A percentile compares a stretch with the other conserved stretches of the same genome.
phyloP scores from a whole-genome alignment of 192 early-diverging fungal species.

The Coemansia sp. region DNA sequence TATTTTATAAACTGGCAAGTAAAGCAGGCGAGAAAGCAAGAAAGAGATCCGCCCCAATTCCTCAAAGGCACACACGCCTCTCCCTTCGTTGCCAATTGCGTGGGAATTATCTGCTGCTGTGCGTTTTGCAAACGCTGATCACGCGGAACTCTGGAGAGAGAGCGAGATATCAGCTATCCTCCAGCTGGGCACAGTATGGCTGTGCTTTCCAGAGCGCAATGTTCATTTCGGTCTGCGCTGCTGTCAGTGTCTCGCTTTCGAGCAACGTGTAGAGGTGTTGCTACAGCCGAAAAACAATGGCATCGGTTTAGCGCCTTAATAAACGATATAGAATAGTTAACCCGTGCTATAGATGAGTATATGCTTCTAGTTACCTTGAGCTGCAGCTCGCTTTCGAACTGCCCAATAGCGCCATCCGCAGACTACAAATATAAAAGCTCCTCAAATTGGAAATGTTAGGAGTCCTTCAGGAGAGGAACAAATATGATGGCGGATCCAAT shows the following conservation, averaged over 20 bases:
- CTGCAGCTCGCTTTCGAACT: conserved; percentile 46
- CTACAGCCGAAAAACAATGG: conserved; percentile 12
- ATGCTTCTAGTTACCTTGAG: conserved; percentile 36
- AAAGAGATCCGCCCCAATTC: not conserved
- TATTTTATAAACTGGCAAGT: not conserved
- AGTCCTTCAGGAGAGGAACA: not conserved
- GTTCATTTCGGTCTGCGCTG: conserved; percentile 37
- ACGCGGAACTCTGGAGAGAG: not conserved
- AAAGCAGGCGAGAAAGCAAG: not conserved
- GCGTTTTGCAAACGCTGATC: not conserved
- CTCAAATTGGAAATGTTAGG: not conserved
- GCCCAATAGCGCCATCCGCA: conserved; percentile 1
- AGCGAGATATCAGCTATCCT: not conserved
- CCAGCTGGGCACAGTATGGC: conserved; percentile 1
- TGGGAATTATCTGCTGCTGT: conserved; percentile 16
- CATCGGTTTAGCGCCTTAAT: too few species aligned
- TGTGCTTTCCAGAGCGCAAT: conserved; percentile 36
- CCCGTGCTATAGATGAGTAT: not conserved
- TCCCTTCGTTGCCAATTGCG: conserved; percentile 3
- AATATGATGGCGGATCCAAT: not conserved
- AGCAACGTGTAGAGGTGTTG: conserved; percentile 34
- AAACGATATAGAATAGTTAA: not conserved
- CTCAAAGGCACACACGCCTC: not conserved
- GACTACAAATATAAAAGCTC: not conserved
- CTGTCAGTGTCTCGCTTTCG: conserved; percentile 14